A percentile compares a stretch with the other conserved stretches of the same genome.
Evolutionary conservation across 768 basidiomycete species (phyloP).

Genomic region (Pilatotrama ljubarskyi): DNA sequence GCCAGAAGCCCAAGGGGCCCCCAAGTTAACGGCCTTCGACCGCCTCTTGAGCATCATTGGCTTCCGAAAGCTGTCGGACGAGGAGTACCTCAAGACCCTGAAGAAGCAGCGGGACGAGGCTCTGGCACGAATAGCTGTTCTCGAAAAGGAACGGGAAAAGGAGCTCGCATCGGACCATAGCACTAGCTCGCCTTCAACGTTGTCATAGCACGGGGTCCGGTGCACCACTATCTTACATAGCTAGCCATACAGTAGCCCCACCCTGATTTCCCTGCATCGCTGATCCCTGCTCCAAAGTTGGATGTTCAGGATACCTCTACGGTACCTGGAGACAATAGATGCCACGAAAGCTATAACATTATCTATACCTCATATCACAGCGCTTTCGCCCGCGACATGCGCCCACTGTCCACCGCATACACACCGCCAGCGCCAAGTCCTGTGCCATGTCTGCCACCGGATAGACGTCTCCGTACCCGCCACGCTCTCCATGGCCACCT

Average conservation of each 20-base stretch:
- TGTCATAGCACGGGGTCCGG: background rate
- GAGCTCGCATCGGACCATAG: background rate
- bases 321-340: too few relatives aligned
- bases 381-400: background rate
- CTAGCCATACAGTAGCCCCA: too few relatives aligned
- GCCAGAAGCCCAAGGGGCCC: background rate
- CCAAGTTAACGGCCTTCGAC: constrained; percentile 35
- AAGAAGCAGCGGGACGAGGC: constrained; percentile 56
- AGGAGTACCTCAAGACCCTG: constrained; percentile 66
- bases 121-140: constrained; percentile 55
- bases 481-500: constrained; percentile 36
- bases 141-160: constrained; percentile 42
- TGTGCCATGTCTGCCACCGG: constrained; percentile 65
- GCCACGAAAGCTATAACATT: background rate
- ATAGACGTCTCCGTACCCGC: constrained; percentile 36
- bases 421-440: constrained; percentile 57
- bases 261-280: too few relatives aligned
- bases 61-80: constrained; percentile 61
- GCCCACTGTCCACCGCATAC: constrained; percentile 73
- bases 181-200: background rate
- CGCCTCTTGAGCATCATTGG: constrained; percentile 49
- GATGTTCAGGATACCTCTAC: too few relatives aligned
- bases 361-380: background rate
- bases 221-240: too few relatives aligned
- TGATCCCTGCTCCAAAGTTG: too few relatives aligned